Evolutionary conservation across 2,329 filamentous ascomycete genomes (phyloP), one percentile per base, ranked within the genome.

Genomic region (Whalleya microplaca): DNA sequence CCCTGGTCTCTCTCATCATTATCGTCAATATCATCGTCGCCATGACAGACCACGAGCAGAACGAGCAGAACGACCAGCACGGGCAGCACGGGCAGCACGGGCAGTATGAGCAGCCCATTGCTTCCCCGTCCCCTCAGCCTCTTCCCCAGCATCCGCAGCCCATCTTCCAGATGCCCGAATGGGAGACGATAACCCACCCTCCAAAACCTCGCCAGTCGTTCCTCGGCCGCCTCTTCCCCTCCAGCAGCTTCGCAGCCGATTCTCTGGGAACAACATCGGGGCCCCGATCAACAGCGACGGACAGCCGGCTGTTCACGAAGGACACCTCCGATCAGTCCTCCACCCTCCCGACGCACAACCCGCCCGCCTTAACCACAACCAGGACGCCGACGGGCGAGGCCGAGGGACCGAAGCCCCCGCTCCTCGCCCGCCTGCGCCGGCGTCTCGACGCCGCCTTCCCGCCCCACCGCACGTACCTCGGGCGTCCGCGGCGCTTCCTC

Each of bases 401-500:
- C 29, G 51, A 14, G 19, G 20, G 49, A 19, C 20, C 21, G 20
- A 50, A 62, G 37, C 45, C 53, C n/a, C 41, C 51, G 3, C 48
- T 56, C 41, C 23, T 21, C 23, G 21, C 55, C 44, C 48, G 55
- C 41, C 42, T 65, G 7, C 56, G 51, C 18, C 44, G 20, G 20
- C 63, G 61, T 43, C 46, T 69, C 42, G 62, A 69, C 53, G 45
- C 55, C 41, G 20, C 53, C 43, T 23, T 69, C n/a, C 67, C 67
- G 1, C 64, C 66, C 3, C 52, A 68, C 48, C 58, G 60, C 44
- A 64, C 56, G 21, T 69, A 69, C 51, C 51, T 64, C 32, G 64
- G 66, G 19, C 64, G 58, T 50, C 56, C 65, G 19, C 63, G 67
- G 44, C 65, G 63, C 23, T 66, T 63, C 45, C 43, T 69, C 5